Evolutionary conservation across 495 filamentous ascomycete species (phyloP).

Genomic region (Acidomyces sp.): DNA sequence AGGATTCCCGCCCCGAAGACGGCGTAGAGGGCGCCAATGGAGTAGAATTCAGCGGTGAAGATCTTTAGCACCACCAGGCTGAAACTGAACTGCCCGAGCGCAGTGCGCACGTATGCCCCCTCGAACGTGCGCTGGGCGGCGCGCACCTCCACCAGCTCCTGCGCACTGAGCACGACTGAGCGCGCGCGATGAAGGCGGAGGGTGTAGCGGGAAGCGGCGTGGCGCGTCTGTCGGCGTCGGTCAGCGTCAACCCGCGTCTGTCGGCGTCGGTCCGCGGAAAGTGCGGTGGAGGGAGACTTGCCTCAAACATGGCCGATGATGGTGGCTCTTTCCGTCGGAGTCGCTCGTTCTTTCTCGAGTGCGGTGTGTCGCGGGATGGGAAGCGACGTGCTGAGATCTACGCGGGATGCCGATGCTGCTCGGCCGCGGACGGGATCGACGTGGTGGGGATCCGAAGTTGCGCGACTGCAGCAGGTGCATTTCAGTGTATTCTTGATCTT

Average conservation of each 20-base stretch:
- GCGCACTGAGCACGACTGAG: conserved; percentile 63
- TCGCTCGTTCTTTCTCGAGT: too few relatives aligned
- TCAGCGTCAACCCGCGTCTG: too few relatives aligned
- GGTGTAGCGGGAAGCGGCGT: conserved; percentile 25
- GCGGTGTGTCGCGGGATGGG: too few relatives aligned
- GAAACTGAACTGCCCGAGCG: conserved; percentile 87
- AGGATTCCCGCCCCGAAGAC: conserved; percentile 79
- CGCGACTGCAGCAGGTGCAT: too few relatives aligned
- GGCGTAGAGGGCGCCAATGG: conserved; percentile 49
- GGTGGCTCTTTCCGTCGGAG: too few relatives aligned
- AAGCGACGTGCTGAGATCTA: too few relatives aligned
- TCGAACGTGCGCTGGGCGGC: conserved; percentile 94
- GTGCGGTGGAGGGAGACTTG: background rate
- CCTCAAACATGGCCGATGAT: conserved; percentile 12
- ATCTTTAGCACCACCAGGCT: conserved; percentile 89
- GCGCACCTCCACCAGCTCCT: conserved; percentile 85
- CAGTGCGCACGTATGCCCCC: conserved; percentile 90
- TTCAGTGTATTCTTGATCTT: too few relatives aligned
- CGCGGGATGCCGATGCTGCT: too few relatives aligned
- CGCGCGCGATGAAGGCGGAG: conserved; percentile 75
- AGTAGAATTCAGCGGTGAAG: conserved; percentile 90
- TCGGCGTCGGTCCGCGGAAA: background rate
- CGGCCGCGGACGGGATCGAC: too few relatives aligned
- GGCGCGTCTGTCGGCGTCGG: conserved; percentile 17
- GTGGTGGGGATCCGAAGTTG: too few relatives aligned